Evolutionary conservation across 345 rosid species (phyloP), one percentile per base, ranked within the genome.

Genomic region (Rubroshorea leprosula): DNA sequence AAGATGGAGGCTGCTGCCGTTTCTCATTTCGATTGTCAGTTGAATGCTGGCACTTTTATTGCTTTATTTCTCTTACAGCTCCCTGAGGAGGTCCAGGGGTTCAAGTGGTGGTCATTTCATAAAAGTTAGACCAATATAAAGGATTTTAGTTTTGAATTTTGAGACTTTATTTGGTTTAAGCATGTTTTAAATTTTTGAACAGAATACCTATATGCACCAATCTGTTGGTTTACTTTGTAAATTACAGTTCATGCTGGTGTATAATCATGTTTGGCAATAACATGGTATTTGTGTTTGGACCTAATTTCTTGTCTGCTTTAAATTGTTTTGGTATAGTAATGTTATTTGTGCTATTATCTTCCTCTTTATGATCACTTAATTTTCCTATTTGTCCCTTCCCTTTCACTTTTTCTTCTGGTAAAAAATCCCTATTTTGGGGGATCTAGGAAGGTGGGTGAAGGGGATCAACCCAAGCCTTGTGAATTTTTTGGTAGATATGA

Each of bases 161-260:
- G 10, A 52, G 60, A 71, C 66, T 24, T 64, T 6, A 19, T 58
- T 59, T 51, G 51, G 47, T 52, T 27, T 12, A 13, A 51, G 56
- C 26, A 23, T 23, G 23, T 26, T 61, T 13, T 54, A 27, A 16
- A 25, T 25, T 39, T 45, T 24, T 27, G 29, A 22, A 27, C 54
- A 5, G 58, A 69, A 56, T 51, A 54, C 64, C 27, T 11, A 1
- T 60, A 31, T 26, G 49, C 64, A 25, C 35, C 25, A 23, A 23
- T 44, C n/a, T n/a, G n/a, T n/a, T n/a, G n/a, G n/a, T 20, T 46
- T 44, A 44, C 47, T 13, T 44, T 44, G 47, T 46, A 5, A 22
- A 23, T 59, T 17, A n/a, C 12, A 39, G 26, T 20, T 31, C 25
- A 9, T 45, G 51, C 31, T 12, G 16, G 9, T 57, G 21, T 15